Percentiles rank a stretch among this genome's conserved stretches.
Evolutionary conservation across 495 filamentous ascomycete species (phyloP).

Genomic region (Aspergillus carlsbadensis): DNA sequence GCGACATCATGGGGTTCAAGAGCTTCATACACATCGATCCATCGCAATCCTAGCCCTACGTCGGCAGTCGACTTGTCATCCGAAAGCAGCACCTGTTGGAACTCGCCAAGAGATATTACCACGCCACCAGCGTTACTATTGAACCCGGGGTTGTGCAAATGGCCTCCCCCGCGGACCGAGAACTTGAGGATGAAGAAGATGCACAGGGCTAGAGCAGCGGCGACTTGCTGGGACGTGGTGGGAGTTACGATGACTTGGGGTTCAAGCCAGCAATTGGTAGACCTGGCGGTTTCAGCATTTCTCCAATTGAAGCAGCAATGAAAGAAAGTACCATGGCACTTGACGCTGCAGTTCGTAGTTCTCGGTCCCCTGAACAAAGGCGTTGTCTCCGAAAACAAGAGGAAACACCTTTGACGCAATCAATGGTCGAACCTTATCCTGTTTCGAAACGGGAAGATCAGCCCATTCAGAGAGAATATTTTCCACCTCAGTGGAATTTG

Average conservation of each 20-base stretch:
- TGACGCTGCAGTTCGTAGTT: slow-evolving; percentile 6
- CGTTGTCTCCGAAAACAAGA: slow-evolving; percentile 9
- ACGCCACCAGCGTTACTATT: slow-evolving; percentile 14
- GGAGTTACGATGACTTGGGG: slow-evolving; percentile 10
- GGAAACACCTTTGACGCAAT: slow-evolving; percentile 7
- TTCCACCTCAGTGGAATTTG: not conserved
- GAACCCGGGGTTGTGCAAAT: slow-evolving; percentile 13
- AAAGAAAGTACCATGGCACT: not conserved
- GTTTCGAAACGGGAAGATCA: not conserved
- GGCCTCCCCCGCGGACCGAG: slow-evolving; percentile 19
- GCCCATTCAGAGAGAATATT: not conserved
- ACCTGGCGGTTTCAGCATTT: no score
- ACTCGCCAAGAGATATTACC: slow-evolving; percentile 3
- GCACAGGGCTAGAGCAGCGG: slow-evolving; percentile 9
- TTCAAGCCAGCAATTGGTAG: slow-evolving; percentile 13
- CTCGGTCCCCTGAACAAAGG: not conserved
- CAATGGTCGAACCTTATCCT: not conserved
- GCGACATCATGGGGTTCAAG: not conserved
- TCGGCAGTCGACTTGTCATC: not conserved
- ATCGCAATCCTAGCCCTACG: slow-evolving; percentile 6
- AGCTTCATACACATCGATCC: slow-evolving; percentile 4
- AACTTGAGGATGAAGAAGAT: slow-evolving; percentile 15
- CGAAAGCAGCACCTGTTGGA: slow-evolving; percentile 1
- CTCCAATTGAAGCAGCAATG: no score
- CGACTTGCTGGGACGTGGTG: slow-evolving; percentile 5